Percentiles rank a stretch among this genome's conserved stretches.
phyloP scores from a whole-genome alignment of 2,329 filamentous ascomycete species.

The Fusarium lyarnte region DNA sequence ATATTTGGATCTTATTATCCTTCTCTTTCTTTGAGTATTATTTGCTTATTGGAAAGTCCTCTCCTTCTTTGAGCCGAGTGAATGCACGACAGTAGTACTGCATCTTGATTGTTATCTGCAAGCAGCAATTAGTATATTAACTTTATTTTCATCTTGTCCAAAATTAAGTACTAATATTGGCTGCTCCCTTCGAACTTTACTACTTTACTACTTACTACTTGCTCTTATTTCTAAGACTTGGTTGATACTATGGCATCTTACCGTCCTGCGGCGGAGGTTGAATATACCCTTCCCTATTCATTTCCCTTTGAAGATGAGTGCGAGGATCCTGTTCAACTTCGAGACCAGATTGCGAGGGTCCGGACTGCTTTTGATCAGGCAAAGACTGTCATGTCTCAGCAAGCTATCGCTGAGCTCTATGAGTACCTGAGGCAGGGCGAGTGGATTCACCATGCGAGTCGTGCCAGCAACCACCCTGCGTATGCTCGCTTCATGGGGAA shows the following conservation, averaged over 20 bases:
- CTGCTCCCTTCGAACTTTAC: accelerated
- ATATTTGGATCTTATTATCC: accelerated
- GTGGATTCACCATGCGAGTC: no score
- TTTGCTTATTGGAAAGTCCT: accelerated
- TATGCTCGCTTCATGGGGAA: no score
- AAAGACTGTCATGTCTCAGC: no score
- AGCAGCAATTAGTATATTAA: background rate
- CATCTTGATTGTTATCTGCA: background rate
- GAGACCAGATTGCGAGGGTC: no score
- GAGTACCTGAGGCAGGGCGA: no score
- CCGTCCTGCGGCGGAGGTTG: background rate
- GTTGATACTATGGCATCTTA: background rate
- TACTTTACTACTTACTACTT: accelerated
- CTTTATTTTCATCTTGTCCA: accelerated
- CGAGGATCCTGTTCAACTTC: no score
- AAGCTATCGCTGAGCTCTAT: no score
- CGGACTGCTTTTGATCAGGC: no score
- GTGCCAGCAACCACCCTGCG: no score
- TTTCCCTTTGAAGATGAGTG: no score
- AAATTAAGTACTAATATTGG: background rate
- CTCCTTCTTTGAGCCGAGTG: accelerated
- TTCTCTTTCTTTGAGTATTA: background rate
- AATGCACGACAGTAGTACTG: background rate
- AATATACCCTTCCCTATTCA: background rate
- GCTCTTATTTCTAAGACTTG: accelerated